Evolutionary conservation across 257 asterid genomes (phyloP).

Genomic region (Petunia axillaris): DNA sequence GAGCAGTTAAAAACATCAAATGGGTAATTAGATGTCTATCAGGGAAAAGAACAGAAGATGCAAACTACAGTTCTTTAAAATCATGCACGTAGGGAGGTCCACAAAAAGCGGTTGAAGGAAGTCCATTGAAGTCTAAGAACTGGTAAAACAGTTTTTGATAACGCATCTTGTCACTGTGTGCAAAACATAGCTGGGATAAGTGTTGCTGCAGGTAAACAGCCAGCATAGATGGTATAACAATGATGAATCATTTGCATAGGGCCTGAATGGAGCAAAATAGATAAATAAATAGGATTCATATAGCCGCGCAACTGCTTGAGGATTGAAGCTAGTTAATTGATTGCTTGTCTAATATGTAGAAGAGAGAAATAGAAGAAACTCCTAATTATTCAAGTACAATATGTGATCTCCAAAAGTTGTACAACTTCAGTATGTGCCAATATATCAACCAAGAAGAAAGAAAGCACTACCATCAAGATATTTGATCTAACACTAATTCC

Average conservation of each 20-base stretch:
- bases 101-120: background rate
- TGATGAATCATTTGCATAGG: background rate
- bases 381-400: background rate
- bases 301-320: background rate
- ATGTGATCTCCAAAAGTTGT: background rate
- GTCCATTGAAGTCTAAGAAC: conserved; percentile 9
- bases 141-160: background rate
- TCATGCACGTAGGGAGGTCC: background rate
- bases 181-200: background rate
- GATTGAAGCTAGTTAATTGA: background rate
- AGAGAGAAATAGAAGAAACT: conserved; percentile 8
- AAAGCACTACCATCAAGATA: conserved; percentile 19
- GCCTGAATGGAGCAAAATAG: background rate
- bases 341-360: conserved; percentile 13
- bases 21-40: conserved; percentile 12
- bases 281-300: background rate
- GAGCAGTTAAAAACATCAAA: conserved; percentile 19
- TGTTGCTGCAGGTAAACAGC: background rate
- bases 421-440: conserved; percentile 9
- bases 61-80: background rate
- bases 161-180: background rate
- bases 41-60: background rate
- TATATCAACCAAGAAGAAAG: conserved; percentile 15
- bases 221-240: background rate
- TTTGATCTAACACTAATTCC: background rate